Conservation (phyloP, 108 stramenopile species). For the Cyclotella baltica region DNA sequence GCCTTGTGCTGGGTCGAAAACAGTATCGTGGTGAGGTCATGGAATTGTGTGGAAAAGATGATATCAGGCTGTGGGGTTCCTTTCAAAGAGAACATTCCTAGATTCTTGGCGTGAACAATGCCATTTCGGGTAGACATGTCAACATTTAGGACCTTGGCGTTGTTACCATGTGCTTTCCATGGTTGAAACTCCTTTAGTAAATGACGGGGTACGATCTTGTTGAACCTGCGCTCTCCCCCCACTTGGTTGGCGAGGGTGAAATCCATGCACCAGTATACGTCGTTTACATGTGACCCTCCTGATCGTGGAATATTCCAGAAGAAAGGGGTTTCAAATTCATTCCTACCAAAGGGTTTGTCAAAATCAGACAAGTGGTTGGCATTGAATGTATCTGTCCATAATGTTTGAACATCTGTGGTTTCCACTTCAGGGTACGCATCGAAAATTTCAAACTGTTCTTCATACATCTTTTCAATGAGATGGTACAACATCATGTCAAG, state of each 20-base stretch:
- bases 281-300: conserved; percentile 20
- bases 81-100: background rate
- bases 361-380: background rate
- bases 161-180: conserved; percentile 11
- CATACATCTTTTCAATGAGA: conserved; percentile 32
- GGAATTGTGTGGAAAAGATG: conserved; percentile 11
- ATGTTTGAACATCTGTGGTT: background rate
- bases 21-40: background rate
- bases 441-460: conserved; percentile 46
- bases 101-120: conserved; percentile 13
- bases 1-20: conserved; percentile 14
- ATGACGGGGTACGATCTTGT: conserved; percentile 8
- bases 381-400: conserved; percentile 8
- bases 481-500: conserved; percentile 52
- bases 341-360: background rate
- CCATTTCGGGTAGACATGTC: conserved; percentile 18
- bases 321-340: conserved; percentile 22
- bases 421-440: conserved; percentile 14
- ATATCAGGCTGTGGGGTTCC: conserved; percentile 2
- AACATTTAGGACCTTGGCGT: conserved; percentile 14
- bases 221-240: conserved; percentile 17
- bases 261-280: conserved; percentile 27
- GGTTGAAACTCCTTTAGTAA: conserved; percentile 15
- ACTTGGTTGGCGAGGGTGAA: conserved; percentile 16
- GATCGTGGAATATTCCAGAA: conserved; percentile 31